phyloP scores from a whole-genome alignment of 1,139 yeast genomes.

The Waltiozyma sp. region DNA sequence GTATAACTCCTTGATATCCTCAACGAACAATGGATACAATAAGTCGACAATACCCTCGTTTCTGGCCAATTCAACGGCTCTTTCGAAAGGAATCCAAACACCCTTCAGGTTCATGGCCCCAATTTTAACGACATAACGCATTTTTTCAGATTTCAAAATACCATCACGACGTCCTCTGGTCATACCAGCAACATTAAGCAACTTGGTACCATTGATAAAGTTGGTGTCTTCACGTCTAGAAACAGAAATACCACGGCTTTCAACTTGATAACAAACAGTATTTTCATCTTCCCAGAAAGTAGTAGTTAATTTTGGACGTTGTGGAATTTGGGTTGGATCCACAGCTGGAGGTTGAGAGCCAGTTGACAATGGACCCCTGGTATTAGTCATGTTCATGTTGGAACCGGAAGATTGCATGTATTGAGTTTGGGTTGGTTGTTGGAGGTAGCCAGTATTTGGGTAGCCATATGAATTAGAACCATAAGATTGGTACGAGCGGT shows the following conservation, averaged over 20 bases:
- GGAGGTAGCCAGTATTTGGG: background rate
- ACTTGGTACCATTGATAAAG: constrained; percentile 91
- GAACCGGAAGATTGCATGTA: constrained; percentile 3
- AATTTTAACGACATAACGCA: constrained; percentile 85
- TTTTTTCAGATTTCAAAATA: constrained; percentile 77
- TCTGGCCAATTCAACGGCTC: constrained; percentile 86
- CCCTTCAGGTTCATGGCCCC: constrained; percentile 98
- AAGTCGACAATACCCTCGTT: constrained; percentile 79
- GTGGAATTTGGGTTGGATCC: constrained; percentile 32
- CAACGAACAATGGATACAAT: constrained; percentile 78
- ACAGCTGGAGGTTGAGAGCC: constrained; percentile 8
- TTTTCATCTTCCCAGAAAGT: constrained; percentile 97
- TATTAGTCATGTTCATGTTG: constrained; percentile 6
- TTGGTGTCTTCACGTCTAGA: constrained; percentile 88
- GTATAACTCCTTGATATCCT: constrained; percentile 67
- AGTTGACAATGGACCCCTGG: constrained; percentile 8
- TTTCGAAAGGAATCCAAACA: constrained; percentile 94
- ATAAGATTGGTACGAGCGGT: background rate
- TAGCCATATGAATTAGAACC: background rate
- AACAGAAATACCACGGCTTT: constrained; percentile 81
- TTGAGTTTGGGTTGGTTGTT: background rate
- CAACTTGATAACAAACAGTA: constrained; percentile 90
- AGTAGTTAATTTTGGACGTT: constrained; percentile 78
- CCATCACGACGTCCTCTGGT: constrained; percentile 96
- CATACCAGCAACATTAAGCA: constrained; percentile 87